Evolutionary conservation across 225 moss, liverwort and hornwort species (phyloP).

Genomic region (Pleurozium schreberi): DNA sequence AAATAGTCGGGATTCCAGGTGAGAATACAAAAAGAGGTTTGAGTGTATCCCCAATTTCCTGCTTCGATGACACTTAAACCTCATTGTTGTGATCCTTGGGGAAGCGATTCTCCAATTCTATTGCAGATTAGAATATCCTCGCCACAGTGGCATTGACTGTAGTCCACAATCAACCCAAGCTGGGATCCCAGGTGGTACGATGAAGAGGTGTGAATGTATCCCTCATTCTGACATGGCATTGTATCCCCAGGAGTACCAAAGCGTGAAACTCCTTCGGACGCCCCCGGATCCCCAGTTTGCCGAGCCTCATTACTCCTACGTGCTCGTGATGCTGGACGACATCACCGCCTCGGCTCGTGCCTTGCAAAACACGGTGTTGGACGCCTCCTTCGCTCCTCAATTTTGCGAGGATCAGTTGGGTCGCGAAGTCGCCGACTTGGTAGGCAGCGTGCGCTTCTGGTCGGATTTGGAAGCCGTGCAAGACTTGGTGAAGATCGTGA

Average conservation of each 20-base stretch:
- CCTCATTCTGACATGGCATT: background rate
- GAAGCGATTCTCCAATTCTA: background rate
- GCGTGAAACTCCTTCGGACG: slow-evolving; percentile 64
- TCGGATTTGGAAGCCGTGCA: slow-evolving; percentile 83
- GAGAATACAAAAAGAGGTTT: background rate
- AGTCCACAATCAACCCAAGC: background rate
- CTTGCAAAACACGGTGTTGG: slow-evolving; percentile 62
- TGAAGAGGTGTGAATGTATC: background rate
- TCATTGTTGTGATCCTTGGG: background rate
- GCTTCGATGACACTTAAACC: background rate
- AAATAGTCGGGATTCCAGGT: background rate
- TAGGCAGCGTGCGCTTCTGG: slow-evolving; percentile 74
- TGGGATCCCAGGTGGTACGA: background rate
- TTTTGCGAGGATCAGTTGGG: slow-evolving; percentile 72
- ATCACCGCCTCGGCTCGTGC: slow-evolving; percentile 75
- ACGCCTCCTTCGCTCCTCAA: slow-evolving; percentile 54
- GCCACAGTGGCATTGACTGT: background rate
- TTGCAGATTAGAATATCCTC: background rate
- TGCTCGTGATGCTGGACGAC: slow-evolving; percentile 77
- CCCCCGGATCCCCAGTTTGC: slow-evolving; percentile 82
- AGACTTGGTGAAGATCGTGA: slow-evolving; percentile 74
- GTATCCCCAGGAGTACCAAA: slow-evolving; percentile 53
- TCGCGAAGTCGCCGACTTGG: slow-evolving; percentile 67
- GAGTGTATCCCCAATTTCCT: background rate
- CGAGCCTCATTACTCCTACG: slow-evolving; percentile 58